Evolutionary conservation across 441 rosid species (phyloP), one percentile per base, ranked within the genome.

Genomic region (Pelargonium fulgidum): DNA sequence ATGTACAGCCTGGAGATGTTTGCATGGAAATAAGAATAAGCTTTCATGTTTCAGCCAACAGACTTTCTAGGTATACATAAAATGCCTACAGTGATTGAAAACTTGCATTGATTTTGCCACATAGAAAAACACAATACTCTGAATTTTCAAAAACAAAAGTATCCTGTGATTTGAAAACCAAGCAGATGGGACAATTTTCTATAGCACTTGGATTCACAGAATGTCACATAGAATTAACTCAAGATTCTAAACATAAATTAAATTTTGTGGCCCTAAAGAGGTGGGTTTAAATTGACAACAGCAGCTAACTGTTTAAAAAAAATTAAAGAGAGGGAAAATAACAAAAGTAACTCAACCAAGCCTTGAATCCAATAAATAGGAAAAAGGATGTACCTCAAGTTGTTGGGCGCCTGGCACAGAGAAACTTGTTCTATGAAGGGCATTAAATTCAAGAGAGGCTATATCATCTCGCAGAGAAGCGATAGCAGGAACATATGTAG

Each of bases 401-500:
- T 56, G 62, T 56, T 56, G 26, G 19, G 12, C 12, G 13, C 62
- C 20, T 56, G 62, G 22, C 26, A 19, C 9, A 56, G 29, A 19
- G 24, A 56, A 11, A 17, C 29, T 85, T 73, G 74, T 73, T 78
- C 75, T 73, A 64, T 58, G 73, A 65, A 73, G 77, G 33, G 79
- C 76, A 69, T 74, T 78, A 20, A 68, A 78, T 77, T 84, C 87
- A 42, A 85, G 76, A 42, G 86, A 84, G 6, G 72, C 69, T 68
- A 85, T 65, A 74, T 76, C 78, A 63, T 77, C 83, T 65, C 73
- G 70, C 48, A 85, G 73, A 59, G 89, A 83, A 17, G 81, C 67
- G 67, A 87, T 73, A 73, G 77, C 73, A n/a, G 87, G 89, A 80
- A 74, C 78, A 80, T 83, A 87, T 17, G 84, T 76, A 59, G 86